Evolutionary conservation across 2,329 filamentous ascomycete genomes (phyloP).

Genomic region (Drechslera avenae): DNA sequence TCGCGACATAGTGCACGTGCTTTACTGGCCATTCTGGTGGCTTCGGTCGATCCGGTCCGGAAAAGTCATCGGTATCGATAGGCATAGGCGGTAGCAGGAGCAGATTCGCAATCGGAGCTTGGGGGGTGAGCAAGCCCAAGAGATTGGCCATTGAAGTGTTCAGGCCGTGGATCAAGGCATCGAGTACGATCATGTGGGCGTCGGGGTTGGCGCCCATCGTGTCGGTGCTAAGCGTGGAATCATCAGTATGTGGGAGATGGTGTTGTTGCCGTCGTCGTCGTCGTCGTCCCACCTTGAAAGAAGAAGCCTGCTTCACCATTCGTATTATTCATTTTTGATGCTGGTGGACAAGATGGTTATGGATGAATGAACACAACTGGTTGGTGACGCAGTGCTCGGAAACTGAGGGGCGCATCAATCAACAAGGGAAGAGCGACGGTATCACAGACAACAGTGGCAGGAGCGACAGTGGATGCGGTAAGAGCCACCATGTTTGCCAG

Average conservation of each 20-base stretch:
- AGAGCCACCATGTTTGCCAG: not conserved
- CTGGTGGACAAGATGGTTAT: not conserved
- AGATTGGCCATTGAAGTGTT: constrained; percentile 8
- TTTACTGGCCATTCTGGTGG: no score
- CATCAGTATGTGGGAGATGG: not conserved
- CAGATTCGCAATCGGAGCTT: constrained; percentile 9
- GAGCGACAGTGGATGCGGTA: not conserved
- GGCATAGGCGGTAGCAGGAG: not conserved
- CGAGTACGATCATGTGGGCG: constrained; percentile 3
- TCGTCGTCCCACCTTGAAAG: not conserved
- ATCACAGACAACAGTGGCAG: not conserved
- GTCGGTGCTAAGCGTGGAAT: not conserved
- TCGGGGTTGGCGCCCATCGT: constrained; percentile 2
- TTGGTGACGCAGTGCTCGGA: not conserved
- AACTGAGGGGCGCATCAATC: not conserved
- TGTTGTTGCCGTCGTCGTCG: no score
- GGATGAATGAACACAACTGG: no score
- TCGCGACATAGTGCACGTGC: no score
- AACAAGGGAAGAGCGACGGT: not conserved
- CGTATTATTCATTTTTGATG: not conserved
- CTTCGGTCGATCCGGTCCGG: no score
- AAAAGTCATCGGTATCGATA: no score
- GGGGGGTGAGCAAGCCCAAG: not conserved
- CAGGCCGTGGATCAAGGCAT: constrained; percentile 4
- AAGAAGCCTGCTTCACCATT: not conserved